Evolutionary conservation across 163 green algal genomes (phyloP), one percentile per base, ranked within the genome.

Genomic region (Volvox carteri): DNA sequence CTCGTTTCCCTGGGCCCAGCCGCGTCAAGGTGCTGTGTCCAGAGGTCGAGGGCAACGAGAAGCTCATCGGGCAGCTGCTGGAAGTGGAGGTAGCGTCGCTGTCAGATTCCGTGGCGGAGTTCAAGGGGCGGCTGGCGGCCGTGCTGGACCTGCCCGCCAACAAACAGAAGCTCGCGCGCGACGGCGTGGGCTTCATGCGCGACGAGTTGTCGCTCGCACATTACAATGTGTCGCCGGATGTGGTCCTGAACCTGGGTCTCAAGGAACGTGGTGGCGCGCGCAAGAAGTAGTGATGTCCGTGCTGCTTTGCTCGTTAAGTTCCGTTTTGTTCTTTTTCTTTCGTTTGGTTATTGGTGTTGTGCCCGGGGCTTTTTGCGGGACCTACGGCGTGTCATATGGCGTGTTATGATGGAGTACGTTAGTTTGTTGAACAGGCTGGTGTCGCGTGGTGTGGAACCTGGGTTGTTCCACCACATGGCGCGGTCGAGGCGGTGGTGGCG

Each of bases 141-240:
- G 95, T 96, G 58, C 37, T 96, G 56, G 90, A 91, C 0, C 74
- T 99, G 76, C 87, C 95, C 4, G 90, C 95, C 58, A 98, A 98
- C 93, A 98, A 98, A 94, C 96, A 98, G 93, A 96, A 97, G 91
- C 89, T 99, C 46, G 91, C 81, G 37, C 90, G 95, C 42, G 93
- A 97, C 33, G 93, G 91, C 21, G 86, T 96, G 28, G 96, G 97
- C 58, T 96, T 98, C 77, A 74, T 99, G 87, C 75, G 93, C n/a
- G 96, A 99, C 87, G 93, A 96, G 56, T 90, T 97, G 19, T 94
- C 86, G 4, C 91, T 99, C 70, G 97, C 96, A 41, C 95, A 97
- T 74, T 99, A 99, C 95, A 99, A 99, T 83, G 91, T 99, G 18
- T 84, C 78, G 30, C 84, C 91, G 0, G 94, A 96, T 4, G 93